A percentile compares a stretch with the other conserved stretches of the same genome.
phyloP scores from a whole-genome alignment of 805 yeast genomes.

The Zygoascus bituminiphila region DNA sequence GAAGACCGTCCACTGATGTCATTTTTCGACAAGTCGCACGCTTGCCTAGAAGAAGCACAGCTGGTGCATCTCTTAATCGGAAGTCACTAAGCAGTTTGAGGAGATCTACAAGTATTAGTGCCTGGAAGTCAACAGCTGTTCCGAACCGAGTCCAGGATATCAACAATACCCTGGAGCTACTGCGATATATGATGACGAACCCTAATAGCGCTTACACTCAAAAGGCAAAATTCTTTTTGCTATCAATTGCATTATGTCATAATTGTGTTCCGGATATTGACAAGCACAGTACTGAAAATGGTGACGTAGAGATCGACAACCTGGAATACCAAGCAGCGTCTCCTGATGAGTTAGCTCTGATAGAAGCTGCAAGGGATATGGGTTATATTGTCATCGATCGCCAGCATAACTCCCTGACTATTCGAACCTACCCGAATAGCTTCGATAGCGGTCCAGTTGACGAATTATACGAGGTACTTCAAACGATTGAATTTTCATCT shows the following conservation, averaged over 20 bases:
- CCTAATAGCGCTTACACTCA: slow-evolving; percentile 66
- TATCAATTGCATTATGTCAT: slow-evolving; percentile 82
- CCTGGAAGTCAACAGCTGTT: slow-evolving; percentile 44
- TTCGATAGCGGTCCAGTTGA: slow-evolving; percentile 53
- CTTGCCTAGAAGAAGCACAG: slow-evolving; percentile 18
- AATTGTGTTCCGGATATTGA: slow-evolving; percentile 61
- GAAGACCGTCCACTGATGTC: slow-evolving; percentile 17
- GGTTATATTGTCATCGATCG: slow-evolving; percentile 80
- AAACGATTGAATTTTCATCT: slow-evolving; percentile 78
- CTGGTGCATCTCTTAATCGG: slow-evolving; percentile 3
- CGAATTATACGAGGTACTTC: slow-evolving; percentile 68
- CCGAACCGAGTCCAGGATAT: slow-evolving; percentile 36
- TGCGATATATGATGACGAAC: slow-evolving; percentile 58
- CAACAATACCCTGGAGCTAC: slow-evolving; percentile 55
- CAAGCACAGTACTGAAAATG: slow-evolving; percentile 20
- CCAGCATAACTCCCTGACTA: slow-evolving; percentile 47
- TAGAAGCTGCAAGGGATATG: slow-evolving; percentile 89
- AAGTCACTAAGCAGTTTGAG: slow-evolving; percentile 25
- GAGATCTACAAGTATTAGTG: slow-evolving; percentile 9
- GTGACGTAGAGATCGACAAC: slow-evolving; percentile 36
- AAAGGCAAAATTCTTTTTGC: slow-evolving; percentile 68
- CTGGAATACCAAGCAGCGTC: slow-evolving; percentile 88
- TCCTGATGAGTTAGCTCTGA: slow-evolving; percentile 92
- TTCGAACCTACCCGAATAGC: slow-evolving; percentile 80
- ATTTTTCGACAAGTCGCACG: slow-evolving; percentile 20